Evolutionary conservation across 306 rosid species (phyloP).

Genomic region (Vachellia pachyceras): DNA sequence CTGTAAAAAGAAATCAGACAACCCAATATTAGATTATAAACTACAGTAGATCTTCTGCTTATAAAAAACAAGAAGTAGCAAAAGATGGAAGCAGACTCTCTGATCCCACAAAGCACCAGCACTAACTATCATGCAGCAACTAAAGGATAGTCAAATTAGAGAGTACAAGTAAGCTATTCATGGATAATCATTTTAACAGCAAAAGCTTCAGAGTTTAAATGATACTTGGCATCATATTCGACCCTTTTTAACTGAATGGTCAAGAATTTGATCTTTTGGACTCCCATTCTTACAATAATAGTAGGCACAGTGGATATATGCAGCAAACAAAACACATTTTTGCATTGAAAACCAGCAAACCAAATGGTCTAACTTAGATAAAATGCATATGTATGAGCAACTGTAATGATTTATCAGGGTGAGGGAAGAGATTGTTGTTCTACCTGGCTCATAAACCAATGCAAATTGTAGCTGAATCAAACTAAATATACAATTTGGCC

Average conservation of each 20-base stretch:
- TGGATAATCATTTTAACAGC: not conserved
- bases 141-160: conserved; percentile 5
- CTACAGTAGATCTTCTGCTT: not conserved
- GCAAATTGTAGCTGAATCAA: too few relatives aligned
- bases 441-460: not conserved
- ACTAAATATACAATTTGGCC: too few relatives aligned
- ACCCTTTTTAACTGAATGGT: too few relatives aligned
- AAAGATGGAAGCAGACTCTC: not conserved
- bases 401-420: not conserved
- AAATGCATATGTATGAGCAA: not conserved
- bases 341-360: not conserved
- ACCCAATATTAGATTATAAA: conserved; percentile 32
- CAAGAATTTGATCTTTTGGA: not conserved
- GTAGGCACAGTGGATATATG: not conserved
- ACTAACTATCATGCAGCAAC: conserved; percentile 27
- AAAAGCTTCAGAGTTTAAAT: not conserved
- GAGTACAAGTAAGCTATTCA: not conserved
- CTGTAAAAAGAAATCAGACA: conserved; percentile 50
- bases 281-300: not conserved
- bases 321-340: not conserved
- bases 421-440: conserved; percentile 6
- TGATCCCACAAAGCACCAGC: not conserved
- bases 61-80: not conserved
- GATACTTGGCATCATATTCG: too few relatives aligned
- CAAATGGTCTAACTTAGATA: not conserved